phyloP scores from a whole-genome alignment of 306 rosid genomes.

The Mucuna pruriens region DNA sequence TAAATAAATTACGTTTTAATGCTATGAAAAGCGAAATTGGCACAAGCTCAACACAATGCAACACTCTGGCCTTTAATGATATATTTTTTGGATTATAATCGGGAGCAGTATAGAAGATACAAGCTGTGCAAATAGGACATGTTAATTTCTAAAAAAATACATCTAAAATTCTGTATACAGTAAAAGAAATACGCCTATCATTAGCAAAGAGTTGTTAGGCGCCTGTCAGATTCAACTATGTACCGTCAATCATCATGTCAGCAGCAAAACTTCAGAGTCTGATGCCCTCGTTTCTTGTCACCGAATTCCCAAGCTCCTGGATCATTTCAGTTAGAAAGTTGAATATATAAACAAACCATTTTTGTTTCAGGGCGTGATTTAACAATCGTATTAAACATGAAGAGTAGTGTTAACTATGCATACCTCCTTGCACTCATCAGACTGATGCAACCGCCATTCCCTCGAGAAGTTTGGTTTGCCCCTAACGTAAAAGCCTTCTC shows the following conservation, averaged over 20 bases:
- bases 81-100: slow-evolving; percentile 47
- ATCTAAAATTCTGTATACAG: slow-evolving; percentile 48
- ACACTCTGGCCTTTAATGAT: slow-evolving; percentile 44
- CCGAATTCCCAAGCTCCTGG: slow-evolving; percentile 78
- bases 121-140: slow-evolving; percentile 36
- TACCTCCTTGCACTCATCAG: slow-evolving; percentile 63
- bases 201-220: slow-evolving; percentile 40
- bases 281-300: slow-evolving; percentile 38
- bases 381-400: slow-evolving; percentile 6
- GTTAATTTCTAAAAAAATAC: slow-evolving; percentile 31
- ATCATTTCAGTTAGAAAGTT: slow-evolving; percentile 34
- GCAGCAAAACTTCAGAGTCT: slow-evolving; percentile 42
- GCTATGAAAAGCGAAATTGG: not conserved
- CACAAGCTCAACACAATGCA: slow-evolving; percentile 46
- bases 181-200: slow-evolving; percentile 35
- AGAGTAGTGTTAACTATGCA: not conserved
- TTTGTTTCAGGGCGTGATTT: not conserved
- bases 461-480: slow-evolving; percentile 56
- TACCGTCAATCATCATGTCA: slow-evolving; percentile 43
- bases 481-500: slow-evolving; percentile 61
- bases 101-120: slow-evolving; percentile 41
- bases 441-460: slow-evolving; percentile 50
- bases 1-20: not conserved
- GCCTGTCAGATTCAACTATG: slow-evolving; percentile 39
- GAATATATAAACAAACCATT: slow-evolving; percentile 12